Conservation (phyloP, 495 filamentous ascomycete species). For the Aspergillus coremiiformis region DNA sequence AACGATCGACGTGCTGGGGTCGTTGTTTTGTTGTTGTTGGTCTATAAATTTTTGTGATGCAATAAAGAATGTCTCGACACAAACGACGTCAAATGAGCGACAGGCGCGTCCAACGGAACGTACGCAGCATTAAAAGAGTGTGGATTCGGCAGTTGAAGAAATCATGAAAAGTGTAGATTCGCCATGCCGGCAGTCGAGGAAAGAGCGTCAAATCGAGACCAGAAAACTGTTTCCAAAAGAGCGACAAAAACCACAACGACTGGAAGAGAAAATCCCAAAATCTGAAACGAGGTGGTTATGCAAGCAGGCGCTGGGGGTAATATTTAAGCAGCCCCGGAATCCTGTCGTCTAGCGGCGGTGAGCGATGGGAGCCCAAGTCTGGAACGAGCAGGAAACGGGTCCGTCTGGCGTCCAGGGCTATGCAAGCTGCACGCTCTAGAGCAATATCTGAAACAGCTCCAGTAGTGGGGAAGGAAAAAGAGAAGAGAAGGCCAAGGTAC, state of each 20-base stretch:
- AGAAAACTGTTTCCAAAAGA: constrained; percentile 32
- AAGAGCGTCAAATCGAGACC: constrained; percentile 29
- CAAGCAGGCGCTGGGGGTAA: constrained; percentile 19
- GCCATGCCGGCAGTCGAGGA: constrained; percentile 17
- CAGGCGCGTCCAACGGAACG: constrained; percentile 9
- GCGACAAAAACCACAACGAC: constrained; percentile 28
- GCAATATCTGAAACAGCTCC: constrained; percentile 17
- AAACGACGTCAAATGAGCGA: constrained; percentile 14
- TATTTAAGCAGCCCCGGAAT: constrained; percentile 23
- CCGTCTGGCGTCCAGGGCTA: constrained; percentile 17
- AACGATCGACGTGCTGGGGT: constrained; percentile 8
- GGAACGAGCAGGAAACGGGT: constrained; percentile 7
- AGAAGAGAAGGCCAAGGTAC: background rate
- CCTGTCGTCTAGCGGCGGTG: constrained; percentile 35
- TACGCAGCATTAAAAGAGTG: constrained; percentile 11
- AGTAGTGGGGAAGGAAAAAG: constrained; percentile 14
- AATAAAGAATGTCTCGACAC: constrained; percentile 32
- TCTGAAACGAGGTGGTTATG: constrained; percentile 22
- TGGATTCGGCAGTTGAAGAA: constrained; percentile 16
- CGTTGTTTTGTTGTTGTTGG: constrained; percentile 15
- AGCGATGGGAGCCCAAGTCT: constrained; percentile 10
- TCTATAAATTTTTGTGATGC: constrained; percentile 17
- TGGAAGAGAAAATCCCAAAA: constrained; percentile 26
- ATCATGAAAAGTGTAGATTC: constrained; percentile 17
- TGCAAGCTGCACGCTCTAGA: constrained; percentile 16